A percentile compares a stretch with the other conserved stretches of the same genome.
These are phyloP conservation scores for Neurospora crassa DNA, from an alignment of 2,329 filamentous ascomycete species.

Conservation along the genomic window DNA sequence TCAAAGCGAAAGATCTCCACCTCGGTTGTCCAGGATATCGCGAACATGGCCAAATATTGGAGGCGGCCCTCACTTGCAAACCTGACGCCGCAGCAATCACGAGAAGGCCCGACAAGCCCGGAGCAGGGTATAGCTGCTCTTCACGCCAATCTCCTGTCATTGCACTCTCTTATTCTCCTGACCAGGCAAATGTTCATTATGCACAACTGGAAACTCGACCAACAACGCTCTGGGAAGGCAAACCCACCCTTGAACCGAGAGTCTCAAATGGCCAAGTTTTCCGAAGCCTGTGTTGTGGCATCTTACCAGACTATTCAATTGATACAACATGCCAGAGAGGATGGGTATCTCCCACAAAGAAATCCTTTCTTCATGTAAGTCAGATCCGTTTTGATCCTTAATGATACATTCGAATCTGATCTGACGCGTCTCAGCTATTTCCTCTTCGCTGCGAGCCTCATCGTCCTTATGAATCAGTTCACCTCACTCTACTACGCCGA, in stretches of 20 bases:
- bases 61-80: slow-evolving; percentile 33
- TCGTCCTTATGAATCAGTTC: slow-evolving; percentile 49
- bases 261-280: slow-evolving; percentile 33
- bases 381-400: background rate
- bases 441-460: slow-evolving; percentile 43
- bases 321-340: slow-evolving; percentile 33
- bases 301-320: slow-evolving; percentile 41
- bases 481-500: slow-evolving; percentile 37
- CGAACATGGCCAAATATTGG: slow-evolving; percentile 42
- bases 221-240: slow-evolving; percentile 22
- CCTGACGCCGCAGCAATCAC: slow-evolving; percentile 42
- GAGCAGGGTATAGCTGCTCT: slow-evolving; percentile 48
- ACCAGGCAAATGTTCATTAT: slow-evolving; percentile 56
- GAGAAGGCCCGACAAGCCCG: slow-evolving; percentile 28
- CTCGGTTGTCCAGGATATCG: slow-evolving; percentile 46
- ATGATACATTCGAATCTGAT: background rate
- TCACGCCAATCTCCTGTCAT: slow-evolving; percentile 52
- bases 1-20: slow-evolving; percentile 49
- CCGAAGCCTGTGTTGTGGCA: slow-evolving; percentile 40
- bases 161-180: slow-evolving; percentile 52
- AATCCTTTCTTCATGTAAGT: slow-evolving; percentile 50
- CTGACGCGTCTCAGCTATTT: slow-evolving; percentile 35
- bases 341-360: slow-evolving; percentile 36
- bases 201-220: slow-evolving; percentile 35
- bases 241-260: slow-evolving; percentile 20